These are phyloP conservation scores for Ashbya aceris DNA, from an alignment of 1,139 yeast species.

Conservation along the genomic window DNA sequence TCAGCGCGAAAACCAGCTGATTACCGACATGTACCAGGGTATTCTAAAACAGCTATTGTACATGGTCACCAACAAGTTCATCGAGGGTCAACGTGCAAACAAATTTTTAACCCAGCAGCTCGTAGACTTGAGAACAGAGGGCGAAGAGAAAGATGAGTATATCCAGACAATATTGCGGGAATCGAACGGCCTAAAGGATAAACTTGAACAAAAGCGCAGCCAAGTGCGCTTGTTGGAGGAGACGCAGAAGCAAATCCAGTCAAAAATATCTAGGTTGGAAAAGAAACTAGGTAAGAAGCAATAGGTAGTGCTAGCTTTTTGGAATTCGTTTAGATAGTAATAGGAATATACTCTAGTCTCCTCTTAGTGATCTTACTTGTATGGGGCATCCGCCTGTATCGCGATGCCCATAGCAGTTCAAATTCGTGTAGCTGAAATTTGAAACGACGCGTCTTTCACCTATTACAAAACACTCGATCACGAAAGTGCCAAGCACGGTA, in stretches of 20 bases:
- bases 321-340: neutral
- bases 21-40: constrained; percentile 15
- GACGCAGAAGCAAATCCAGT: constrained; percentile 2
- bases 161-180: constrained; percentile 9
- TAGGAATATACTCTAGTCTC: neutral
- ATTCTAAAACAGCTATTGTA: constrained; percentile 16
- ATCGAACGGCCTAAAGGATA: constrained; percentile 6
- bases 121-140: constrained; percentile 14
- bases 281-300: neutral
- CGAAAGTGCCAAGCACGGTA: too few species aligned
- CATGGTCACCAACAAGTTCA: constrained; percentile 9
- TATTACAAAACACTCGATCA: too few species aligned
- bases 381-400: neutral
- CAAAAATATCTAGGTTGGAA: neutral
- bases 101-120: constrained; percentile 18
- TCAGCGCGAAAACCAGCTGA: constrained; percentile 7
- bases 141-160: constrained; percentile 9
- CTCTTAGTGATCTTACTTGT: neutral
- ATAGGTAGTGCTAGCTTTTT: neutral
- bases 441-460: too few species aligned
- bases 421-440: too few species aligned
- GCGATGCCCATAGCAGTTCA: too few species aligned
- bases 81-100: constrained; percentile 13
- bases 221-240: constrained; percentile 1
- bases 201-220: constrained; percentile 4